Conservation (phyloP, 345 rosid genomes). For the Syzygium grande region DNA sequence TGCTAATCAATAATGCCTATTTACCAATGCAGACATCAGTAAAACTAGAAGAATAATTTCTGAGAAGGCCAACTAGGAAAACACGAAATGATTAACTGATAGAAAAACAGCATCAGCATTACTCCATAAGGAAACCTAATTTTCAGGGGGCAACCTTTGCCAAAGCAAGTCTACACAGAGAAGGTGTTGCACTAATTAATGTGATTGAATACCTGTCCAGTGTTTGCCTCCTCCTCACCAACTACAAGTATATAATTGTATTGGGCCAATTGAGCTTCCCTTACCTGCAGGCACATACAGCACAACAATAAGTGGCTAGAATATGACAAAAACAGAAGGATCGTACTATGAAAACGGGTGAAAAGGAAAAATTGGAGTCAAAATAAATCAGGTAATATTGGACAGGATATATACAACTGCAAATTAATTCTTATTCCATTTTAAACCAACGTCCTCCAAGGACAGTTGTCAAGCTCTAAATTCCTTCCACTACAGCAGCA, state of each 20-base stretch:
- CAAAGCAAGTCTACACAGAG: neutral
- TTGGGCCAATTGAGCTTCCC: constrained; percentile 93
- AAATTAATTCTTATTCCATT: neutral
- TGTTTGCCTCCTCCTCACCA: constrained; percentile 73
- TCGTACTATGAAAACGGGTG: neutral
- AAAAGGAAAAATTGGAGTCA: neutral
- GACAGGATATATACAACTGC: neutral
- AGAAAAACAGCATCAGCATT: neutral
- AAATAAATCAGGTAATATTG: neutral
- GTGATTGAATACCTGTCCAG: constrained; percentile 50
- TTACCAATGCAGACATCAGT: neutral
- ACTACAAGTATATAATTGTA: constrained; percentile 94
- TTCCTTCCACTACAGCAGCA: neutral
- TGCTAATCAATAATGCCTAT: neutral
- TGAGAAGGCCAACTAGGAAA: neutral
- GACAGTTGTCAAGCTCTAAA: neutral
- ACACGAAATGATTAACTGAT: neutral
- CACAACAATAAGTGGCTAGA: neutral
- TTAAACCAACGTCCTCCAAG: neutral
- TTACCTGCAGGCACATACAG: constrained; percentile 39
- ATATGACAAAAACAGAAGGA: neutral
- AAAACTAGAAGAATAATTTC: neutral
- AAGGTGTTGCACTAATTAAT: neutral
- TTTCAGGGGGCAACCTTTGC: neutral
- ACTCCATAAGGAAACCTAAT: neutral